Conservation (phyloP, 2,329 filamentous ascomycete species). For the Colletotrichum liriopes region DNA sequence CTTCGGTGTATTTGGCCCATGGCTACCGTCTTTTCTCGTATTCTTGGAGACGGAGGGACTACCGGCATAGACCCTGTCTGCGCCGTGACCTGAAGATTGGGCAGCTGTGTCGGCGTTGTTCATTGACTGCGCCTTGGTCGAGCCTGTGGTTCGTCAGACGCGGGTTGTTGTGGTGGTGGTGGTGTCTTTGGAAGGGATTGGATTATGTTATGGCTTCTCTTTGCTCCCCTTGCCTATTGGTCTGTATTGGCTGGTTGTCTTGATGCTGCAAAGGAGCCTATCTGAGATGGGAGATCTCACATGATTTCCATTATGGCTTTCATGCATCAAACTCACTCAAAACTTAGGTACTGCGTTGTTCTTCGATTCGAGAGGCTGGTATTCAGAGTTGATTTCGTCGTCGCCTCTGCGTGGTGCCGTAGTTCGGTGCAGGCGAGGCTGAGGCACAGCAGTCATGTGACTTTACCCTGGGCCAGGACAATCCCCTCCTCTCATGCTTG, state of each 20-base stretch:
- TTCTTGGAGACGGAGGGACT: no score
- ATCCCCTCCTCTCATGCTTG: not conserved
- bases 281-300: not conserved
- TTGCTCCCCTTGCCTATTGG: not conserved
- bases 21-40: no score
- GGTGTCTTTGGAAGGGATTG: not conserved
- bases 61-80: no score
- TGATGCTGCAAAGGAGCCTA: not conserved
- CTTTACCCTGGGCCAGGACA: not conserved
- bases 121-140: no score
- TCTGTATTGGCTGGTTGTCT: no score
- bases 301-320: not conserved
- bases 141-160: no score
- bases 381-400: not conserved
- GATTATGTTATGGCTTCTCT: not conserved
- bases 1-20: no score
- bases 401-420: not conserved
- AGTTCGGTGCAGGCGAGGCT: not conserved
- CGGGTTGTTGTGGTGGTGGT: no score
- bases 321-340: not conserved
- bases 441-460: constrained; percentile 23
- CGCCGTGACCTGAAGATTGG: no score
- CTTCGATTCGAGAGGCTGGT: not conserved
- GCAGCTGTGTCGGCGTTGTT: no score
- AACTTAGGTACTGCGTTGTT: not conserved